Percentiles rank a stretch among this genome's conserved stretches.
Evolutionary conservation across 2,329 filamentous ascomycete genomes (phyloP).

Genomic region (Triangularia setosa): DNA sequence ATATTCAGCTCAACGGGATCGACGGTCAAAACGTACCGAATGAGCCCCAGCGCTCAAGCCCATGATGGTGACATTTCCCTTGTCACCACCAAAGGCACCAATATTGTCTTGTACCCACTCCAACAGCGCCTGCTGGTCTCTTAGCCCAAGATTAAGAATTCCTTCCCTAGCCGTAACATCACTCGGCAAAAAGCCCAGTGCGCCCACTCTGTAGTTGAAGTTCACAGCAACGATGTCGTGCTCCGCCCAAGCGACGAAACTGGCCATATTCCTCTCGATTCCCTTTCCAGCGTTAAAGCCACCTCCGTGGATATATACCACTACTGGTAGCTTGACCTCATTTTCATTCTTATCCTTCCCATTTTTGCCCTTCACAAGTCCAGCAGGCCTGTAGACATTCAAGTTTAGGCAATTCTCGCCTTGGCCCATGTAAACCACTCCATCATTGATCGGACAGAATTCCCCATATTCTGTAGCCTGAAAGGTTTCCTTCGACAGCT

Average conservation of each 20-base stretch:
- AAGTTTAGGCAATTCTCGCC: constrained; percentile 52
- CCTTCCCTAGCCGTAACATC: constrained; percentile 49
- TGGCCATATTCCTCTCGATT: constrained; percentile 55
- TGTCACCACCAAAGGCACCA: constrained; percentile 56
- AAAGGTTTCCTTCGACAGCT: constrained; percentile 22
- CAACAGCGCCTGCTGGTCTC: constrained; percentile 57
- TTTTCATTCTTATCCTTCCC: constrained; percentile 19
- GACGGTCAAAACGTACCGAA: constrained; percentile 40
- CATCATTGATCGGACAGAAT: constrained; percentile 34
- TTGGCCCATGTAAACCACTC: constrained; percentile 27
- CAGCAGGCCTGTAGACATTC: constrained; percentile 46
- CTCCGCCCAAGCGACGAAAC: constrained; percentile 55
- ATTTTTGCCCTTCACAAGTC: constrained; percentile 25
- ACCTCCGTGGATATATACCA: constrained; percentile 62
- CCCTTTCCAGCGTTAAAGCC: constrained; percentile 55
- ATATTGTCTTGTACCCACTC: constrained; percentile 61
- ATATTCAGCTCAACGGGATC: neutral
- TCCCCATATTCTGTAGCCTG: constrained; percentile 36
- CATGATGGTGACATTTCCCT: constrained; percentile 55
- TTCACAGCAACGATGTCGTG: constrained; percentile 54
- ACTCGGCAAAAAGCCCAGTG: constrained; percentile 66
- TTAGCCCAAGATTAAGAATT: constrained; percentile 59
- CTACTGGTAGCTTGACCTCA: constrained; percentile 39
- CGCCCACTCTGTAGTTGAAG: constrained; percentile 62
- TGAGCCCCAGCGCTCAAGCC: constrained; percentile 61